phyloP scores from a whole-genome alignment of 176 grass and related monocot genomes.

The Tuctoria greenei region DNA sequence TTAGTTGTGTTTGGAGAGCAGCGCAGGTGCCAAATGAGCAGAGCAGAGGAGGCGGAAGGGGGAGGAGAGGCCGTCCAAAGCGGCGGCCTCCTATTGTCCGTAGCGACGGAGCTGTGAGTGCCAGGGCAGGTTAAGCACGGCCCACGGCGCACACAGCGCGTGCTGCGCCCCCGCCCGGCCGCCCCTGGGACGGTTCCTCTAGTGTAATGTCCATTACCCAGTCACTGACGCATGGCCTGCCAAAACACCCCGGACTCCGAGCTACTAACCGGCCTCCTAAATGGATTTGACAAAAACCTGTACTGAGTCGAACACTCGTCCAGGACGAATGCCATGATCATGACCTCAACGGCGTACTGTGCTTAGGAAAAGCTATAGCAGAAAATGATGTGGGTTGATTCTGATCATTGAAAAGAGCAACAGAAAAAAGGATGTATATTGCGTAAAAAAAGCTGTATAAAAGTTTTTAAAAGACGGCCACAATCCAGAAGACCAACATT shows the following conservation, averaged over 20 bases:
- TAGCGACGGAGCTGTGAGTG: slow-evolving; percentile 8
- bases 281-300: slow-evolving; percentile 32
- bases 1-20: slow-evolving; percentile 26
- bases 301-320: slow-evolving; percentile 14
- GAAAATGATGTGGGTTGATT: background rate
- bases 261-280: background rate
- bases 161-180: background rate
- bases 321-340: slow-evolving; percentile 34
- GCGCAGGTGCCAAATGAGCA: slow-evolving; percentile 51
- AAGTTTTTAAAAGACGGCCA: background rate
- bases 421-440: background rate
- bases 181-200: too few relatives aligned
- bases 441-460: too few relatives aligned
- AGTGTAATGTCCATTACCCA: too few relatives aligned
- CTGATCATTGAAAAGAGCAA: background rate
- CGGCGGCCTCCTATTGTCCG: slow-evolving; percentile 38
- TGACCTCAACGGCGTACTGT: background rate
- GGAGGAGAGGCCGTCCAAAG: slow-evolving; percentile 28
- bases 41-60: slow-evolving; percentile 11
- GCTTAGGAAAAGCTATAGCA: background rate
- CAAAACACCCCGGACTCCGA: background rate
- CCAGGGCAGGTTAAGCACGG: background rate
- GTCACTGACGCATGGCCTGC: background rate
- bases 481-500: background rate
- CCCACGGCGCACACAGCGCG: background rate